Conservation (phyloP, 805 yeast species). For the Saitoella complicata region DNA sequence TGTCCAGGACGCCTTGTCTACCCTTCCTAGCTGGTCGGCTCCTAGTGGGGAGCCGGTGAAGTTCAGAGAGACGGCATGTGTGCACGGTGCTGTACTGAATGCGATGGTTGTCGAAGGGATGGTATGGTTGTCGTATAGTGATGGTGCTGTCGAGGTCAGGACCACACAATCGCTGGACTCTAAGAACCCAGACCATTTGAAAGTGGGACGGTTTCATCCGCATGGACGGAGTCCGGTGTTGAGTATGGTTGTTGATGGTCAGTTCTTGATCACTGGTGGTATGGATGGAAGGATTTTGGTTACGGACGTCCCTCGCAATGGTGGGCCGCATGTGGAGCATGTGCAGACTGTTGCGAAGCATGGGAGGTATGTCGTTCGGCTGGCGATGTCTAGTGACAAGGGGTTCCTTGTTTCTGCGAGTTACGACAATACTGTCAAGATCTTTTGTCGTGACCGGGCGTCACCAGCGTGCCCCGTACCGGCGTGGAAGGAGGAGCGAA, state of each 20-base stretch:
- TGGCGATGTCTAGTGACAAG: constrained; percentile 21
- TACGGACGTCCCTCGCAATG: constrained; percentile 3
- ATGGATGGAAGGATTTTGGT: constrained; percentile 34
- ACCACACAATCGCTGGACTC: too few relatives aligned
- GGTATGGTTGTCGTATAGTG: too few relatives aligned
- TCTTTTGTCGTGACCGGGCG: background rate
- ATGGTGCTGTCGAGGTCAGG: too few relatives aligned
- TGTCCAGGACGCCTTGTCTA: too few relatives aligned
- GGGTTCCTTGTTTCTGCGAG: constrained; percentile 26
- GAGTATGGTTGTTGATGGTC: constrained; percentile 11
- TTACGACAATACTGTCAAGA: constrained; percentile 12
- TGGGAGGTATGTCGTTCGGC: constrained; percentile 22
- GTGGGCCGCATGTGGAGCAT: too few relatives aligned
- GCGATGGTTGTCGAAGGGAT: too few relatives aligned
- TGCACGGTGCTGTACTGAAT: background rate
- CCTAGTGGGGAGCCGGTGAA: too few relatives aligned
- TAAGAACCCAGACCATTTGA: too few relatives aligned
- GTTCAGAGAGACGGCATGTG: too few relatives aligned
- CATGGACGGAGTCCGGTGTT: constrained; percentile 5
- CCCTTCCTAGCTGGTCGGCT: too few relatives aligned
- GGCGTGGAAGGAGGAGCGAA: constrained; percentile 4
- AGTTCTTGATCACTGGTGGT: constrained; percentile 28
- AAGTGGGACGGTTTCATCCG: too few relatives aligned
- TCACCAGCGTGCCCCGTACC: too few relatives aligned
- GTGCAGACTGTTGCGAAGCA: constrained; percentile 15